Evolutionary conservation across 441 rosid genomes (phyloP).

Genomic region (Mallotus repandus): DNA sequence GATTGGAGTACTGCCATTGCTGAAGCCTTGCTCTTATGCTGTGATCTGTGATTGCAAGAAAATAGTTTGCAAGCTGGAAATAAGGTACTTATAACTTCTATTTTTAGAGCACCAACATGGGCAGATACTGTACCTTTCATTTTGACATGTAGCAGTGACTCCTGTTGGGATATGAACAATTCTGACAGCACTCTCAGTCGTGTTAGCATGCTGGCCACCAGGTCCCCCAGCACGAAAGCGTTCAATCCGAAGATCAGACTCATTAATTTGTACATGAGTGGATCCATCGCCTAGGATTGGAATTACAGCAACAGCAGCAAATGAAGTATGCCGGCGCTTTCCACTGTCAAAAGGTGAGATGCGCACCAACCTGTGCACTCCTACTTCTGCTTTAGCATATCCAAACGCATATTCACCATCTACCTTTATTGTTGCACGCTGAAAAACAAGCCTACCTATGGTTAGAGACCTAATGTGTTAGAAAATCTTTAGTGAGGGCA

Average conservation of each 20-base stretch:
- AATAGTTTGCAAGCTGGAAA: not conserved
- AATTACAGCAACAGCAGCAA: conserved; percentile 97
- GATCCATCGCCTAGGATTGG: conserved; percentile 83
- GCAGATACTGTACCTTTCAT: conserved; percentile 61
- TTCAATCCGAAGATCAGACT: conserved; percentile 91
- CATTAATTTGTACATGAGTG: conserved; percentile 77
- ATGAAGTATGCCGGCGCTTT: conserved; percentile 91
- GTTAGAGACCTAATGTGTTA: conserved; percentile 12
- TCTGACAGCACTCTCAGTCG: conserved; percentile 96
- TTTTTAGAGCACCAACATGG: conserved; percentile 2
- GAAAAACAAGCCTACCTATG: conserved; percentile 23
- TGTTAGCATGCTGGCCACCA: conserved; percentile 92
- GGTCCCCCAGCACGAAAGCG: conserved; percentile 90
- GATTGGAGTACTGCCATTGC: conserved; percentile 98
- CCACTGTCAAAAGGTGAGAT: conserved; percentile 92
- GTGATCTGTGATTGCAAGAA: conserved; percentile 52
- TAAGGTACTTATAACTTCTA: not conserved
- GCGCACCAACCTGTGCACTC: conserved; percentile 94
- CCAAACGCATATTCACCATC: conserved; percentile 93
- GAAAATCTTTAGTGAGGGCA: not conserved
- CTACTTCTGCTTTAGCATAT: conserved; percentile 96
- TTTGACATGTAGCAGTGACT: conserved; percentile 84
- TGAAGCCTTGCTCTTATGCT: conserved; percentile 91
- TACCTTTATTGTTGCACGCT: conserved; percentile 96
- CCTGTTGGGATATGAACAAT: conserved; percentile 90